Base-by-base conservation (phyloP, 1,284 basidiomycete genomes). In the Stygiomarasmius scandens region DNA sequence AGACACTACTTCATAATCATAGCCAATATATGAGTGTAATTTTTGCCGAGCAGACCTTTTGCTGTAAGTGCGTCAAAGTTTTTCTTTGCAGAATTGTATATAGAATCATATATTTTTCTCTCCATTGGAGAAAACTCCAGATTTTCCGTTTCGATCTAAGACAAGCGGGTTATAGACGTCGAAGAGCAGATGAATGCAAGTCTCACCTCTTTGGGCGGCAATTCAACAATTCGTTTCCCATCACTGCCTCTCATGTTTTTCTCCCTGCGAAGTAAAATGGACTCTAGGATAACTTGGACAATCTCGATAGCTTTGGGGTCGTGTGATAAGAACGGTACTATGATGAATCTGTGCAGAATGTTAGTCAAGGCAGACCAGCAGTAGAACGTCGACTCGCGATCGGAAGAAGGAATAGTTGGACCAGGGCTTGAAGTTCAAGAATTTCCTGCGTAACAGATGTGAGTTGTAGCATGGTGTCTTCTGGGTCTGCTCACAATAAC, bases 301-400 rank as follows among this genome's bases (percentile, higher is more conserved):
- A 96, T 87, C 66, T 95, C 93, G 55, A 97, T 90, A 0, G 93
- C 94, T 69, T 95, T 94, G 0, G 91, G 87, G 69, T 97, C 95
- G 38, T 85, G 88, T 34, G 85, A 87, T 47, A 94, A 80, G 76
- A 96, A 97, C 2, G 95, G 95, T 2, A 94, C 73, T 0, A 92
- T 95, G 61, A 96, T 92, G 67, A 96, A 96, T 25, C 90, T 92
- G 61, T 22, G 48, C n/a, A 5, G 16, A 4, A 41, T 19, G n/a
- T 41, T 5, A 41, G 38, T 38, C 46, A n/a, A 5, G 2, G 10
- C 19, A 51, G 25, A 48, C 19, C 22, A 49, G 9, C 24, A 52
- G 25, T 19, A 34, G 48, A 12, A 51, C 20, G 32, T 43, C 19
- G 16, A 76, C 88, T 58, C 67, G 91, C 84, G 90, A 90, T 64